Base-by-base conservation (phyloP, 768 basidiomycete species). In the Harrya chromipes region DNA sequence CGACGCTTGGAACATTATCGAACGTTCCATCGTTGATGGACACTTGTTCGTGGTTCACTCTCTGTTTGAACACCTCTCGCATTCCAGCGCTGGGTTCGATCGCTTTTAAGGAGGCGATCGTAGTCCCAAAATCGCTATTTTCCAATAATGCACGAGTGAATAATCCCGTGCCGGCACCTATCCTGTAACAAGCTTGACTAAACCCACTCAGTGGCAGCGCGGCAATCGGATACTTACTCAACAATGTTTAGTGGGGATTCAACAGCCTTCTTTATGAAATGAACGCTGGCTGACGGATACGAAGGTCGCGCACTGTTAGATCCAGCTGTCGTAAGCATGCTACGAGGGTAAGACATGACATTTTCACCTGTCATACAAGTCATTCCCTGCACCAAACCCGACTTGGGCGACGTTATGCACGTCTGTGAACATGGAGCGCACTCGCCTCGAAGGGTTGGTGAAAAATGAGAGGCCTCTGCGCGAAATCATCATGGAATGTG, bases 21-120 rank as follows among this genome's bases (percentile, higher is more conserved):
- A 94, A 94, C 2, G 82, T 80, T 20, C 91, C 91, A 12, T 89
- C 78, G n/a, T 54, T 52, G 36, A 79, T 63, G 12, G 73, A 70
- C 14, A 82, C 78, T 4, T 80, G 74, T n/a, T 69, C 61, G 57
- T 89, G 83, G 8, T 57, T 43, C 6, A 84, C 69, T 14, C 75
- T 79, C 53, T 82, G 73, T 11, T 66, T 60, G 71, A 93, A 97
- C 2, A 78, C 72, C 4, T 75, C 71, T 45, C 94, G 77, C 94
- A 97, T 97, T 24, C 94, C 94, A 39, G 75, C 73, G 56, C 87
- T 88, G 14, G 94, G 94, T 65, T 97, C 94, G 27, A 94, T 61
- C 4, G 88, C 90, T 43, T 74, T 74, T 16, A 94, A 65, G 40
- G 75, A 66, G 24, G 70, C 71, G 41, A 93, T 72, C 49, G 62